Percentiles rank a stretch among this genome's conserved stretches.
Conservation (phyloP, 345 rosid species). For the Anastatica hierochuntica region DNA sequence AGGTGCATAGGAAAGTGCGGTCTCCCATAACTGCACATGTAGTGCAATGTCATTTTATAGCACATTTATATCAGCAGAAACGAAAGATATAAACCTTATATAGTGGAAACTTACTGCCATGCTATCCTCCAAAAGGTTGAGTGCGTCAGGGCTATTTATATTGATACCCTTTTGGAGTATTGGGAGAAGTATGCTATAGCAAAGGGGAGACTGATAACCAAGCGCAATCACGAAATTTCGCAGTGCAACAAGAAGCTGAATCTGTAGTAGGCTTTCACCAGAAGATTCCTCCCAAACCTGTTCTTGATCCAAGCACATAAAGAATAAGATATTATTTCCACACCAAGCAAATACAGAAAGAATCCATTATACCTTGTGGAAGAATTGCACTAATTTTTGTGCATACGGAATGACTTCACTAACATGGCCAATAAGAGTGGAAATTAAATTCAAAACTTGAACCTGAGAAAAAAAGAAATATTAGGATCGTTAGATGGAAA, state of each 20-base stretch:
- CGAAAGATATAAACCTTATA: constrained; percentile 6
- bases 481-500: not conserved
- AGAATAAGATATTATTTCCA: constrained; percentile 9
- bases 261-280: constrained; percentile 93
- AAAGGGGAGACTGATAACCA: constrained; percentile 73
- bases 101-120: constrained; percentile 53
- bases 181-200: constrained; percentile 71
- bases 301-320: constrained; percentile 11
- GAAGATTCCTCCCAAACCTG: constrained; percentile 97
- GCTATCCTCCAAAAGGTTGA: constrained; percentile 92
- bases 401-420: constrained; percentile 67
- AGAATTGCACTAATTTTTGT: constrained; percentile 69
- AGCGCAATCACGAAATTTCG: constrained; percentile 84
- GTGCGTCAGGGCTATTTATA: constrained; percentile 75
- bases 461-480: constrained; percentile 44
- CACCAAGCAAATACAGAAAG: constrained; percentile 6
- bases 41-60: constrained; percentile 11
- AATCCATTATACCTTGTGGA: constrained; percentile 55
- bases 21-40: constrained; percentile 88
- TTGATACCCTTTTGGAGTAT: constrained; percentile 83
- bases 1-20: constrained; percentile 82
- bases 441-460: constrained; percentile 84
- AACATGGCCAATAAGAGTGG: constrained; percentile 73
- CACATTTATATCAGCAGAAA: constrained; percentile 8
- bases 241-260: constrained; percentile 93